phyloP scores from a whole-genome alignment of 371 early-diverging fungal genomes.

The Lichtheimia ramosa region DNA sequence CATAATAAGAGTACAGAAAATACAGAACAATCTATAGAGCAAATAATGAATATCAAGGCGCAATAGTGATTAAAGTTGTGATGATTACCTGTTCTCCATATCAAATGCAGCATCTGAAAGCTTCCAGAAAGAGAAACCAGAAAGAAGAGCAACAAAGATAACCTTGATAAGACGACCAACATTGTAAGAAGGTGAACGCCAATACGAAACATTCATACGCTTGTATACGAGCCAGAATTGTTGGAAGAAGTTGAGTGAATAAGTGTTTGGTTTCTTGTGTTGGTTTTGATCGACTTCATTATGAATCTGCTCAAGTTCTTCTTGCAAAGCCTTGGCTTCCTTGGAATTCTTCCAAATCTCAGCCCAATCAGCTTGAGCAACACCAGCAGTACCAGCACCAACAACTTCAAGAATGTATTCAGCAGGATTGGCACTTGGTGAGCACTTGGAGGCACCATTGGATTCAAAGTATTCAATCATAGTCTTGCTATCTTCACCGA shows the following conservation, averaged over 20 bases:
- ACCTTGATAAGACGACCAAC: conserved; percentile 61
- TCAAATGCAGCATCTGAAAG: conserved; percentile 55
- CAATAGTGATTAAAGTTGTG: background rate
- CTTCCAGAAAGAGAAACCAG: conserved; percentile 79
- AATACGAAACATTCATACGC: conserved; percentile 67
- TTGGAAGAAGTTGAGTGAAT: conserved; percentile 33
- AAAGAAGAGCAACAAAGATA: conserved; percentile 58
- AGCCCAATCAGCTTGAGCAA: conserved; percentile 62
- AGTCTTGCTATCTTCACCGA: conserved; percentile 53
- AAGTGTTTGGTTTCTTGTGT: conserved; percentile 15
- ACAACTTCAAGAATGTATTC: conserved; percentile 72
- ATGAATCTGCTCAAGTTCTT: conserved; percentile 39
- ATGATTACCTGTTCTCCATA: conserved; percentile 56
- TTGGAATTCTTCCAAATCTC: conserved; percentile 57
- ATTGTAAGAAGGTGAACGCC: conserved; percentile 69
- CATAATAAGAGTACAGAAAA: conserved; percentile 70
- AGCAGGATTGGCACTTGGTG: conserved; percentile 65
- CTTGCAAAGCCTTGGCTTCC: conserved; percentile 41
- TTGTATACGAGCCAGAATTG: conserved; percentile 61
- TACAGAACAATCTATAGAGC: conserved; percentile 52
- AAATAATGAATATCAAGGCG: background rate
- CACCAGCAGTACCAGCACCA: conserved; percentile 61
- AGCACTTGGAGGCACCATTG: conserved; percentile 63
- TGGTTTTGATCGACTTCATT: conserved; percentile 17
- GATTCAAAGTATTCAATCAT: conserved; percentile 66